These are phyloP conservation scores for Neoboletus subvelutipes DNA, from an alignment of 768 basidiomycete species.

Conservation along the genomic window DNA sequence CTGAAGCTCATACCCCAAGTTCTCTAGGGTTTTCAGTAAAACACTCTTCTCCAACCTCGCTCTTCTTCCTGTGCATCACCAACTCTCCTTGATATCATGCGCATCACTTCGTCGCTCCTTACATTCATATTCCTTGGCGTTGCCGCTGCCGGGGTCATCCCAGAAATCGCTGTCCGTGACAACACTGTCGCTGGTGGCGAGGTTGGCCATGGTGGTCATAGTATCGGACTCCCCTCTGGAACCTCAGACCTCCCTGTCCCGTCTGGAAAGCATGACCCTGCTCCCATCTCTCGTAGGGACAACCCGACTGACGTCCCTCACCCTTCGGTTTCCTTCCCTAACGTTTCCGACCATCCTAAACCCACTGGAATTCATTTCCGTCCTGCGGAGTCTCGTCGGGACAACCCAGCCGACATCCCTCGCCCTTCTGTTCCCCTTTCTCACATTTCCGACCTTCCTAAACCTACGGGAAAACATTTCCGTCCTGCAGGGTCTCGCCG, in stretches of 20 bases:
- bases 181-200: too few relatives aligned
- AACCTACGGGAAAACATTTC: neutral
- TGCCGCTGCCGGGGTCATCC: slow-evolving; percentile 1
- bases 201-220: neutral
- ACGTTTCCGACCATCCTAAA: neutral
- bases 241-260: neutral
- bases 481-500: too few relatives aligned
- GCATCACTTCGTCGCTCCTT: neutral
- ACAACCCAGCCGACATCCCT: neutral
- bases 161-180: neutral
- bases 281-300: neutral
- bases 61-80: neutral
- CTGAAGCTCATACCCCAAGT: neutral
- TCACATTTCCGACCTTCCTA: neutral
- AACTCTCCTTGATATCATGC: neutral
- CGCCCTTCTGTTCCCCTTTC: neutral
- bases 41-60: neutral
- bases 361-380: neutral
- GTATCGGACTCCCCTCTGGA: neutral
- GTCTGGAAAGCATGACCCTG: neutral
- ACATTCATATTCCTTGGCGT: slow-evolving; percentile 1
- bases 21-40: neutral
- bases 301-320: neutral
- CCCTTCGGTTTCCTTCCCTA: neutral
- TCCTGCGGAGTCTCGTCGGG: neutral